Conservation (phyloP, 2,329 filamentous ascomycete species). For the Exophiala sp. region DNA sequence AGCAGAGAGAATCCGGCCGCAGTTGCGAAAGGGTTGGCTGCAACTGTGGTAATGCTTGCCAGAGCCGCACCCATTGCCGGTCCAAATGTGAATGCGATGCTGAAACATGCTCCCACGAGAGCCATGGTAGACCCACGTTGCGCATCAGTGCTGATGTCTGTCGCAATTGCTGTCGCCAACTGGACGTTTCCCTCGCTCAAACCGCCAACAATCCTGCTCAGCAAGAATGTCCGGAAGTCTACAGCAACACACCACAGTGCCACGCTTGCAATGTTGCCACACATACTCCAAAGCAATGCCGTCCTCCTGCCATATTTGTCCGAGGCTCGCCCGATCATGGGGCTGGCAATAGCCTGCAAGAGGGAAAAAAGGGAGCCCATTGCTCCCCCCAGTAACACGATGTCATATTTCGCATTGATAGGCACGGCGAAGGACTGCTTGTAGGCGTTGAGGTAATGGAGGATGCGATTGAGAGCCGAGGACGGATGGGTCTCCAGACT, state of each 20-base stretch:
- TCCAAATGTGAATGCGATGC: constrained; percentile 92
- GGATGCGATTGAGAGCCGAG: constrained; percentile 70
- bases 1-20: constrained; percentile 82
- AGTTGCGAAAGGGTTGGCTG: constrained; percentile 86
- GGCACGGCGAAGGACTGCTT: constrained; percentile 87
- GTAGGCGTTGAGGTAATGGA: constrained; percentile 83
- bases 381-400: constrained; percentile 88
- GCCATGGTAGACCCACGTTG: constrained; percentile 90
- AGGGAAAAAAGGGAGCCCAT: constrained; percentile 90
- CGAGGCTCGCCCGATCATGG: constrained; percentile 80
- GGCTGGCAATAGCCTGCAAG: constrained; percentile 85
- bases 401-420: constrained; percentile 95
- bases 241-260: constrained; percentile 88
- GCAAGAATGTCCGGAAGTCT: constrained; percentile 92
- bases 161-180: constrained; percentile 90
- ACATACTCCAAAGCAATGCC: constrained; percentile 85
- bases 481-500: constrained; percentile 60
- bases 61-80: constrained; percentile 86
- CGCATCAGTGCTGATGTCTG: constrained; percentile 83
- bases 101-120: constrained; percentile 92
- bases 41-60: constrained; percentile 67
- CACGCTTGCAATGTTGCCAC: constrained; percentile 86
- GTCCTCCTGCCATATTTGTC: constrained; percentile 82
- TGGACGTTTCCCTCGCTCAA: constrained; percentile 96
- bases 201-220: constrained; percentile 86